Evolutionary conservation across 2,329 filamentous ascomycete species (phyloP), one percentile per base, ranked within the genome.

Genomic region (Hymenoscyphus albidus): DNA sequence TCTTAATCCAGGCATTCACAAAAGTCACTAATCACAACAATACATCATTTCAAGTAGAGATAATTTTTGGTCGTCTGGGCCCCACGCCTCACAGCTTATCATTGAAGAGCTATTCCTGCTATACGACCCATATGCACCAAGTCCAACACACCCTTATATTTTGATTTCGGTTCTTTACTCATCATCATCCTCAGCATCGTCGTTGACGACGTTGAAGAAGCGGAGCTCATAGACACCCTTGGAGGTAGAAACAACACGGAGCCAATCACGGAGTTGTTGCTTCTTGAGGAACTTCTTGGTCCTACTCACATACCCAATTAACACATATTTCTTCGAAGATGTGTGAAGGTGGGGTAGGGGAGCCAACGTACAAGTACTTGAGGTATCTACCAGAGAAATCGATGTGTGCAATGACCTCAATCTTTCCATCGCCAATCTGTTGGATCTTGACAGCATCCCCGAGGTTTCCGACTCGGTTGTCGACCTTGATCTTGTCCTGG

Each of bases 221-320:
- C 96, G 93, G 83, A 99, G 90, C 87, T 97, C 93, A 86, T 99
- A 99, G 73, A 97, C 93, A 79, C 95, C 94, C 85, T 94, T 94
- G 81, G 91, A 93, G 80, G 94, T 98, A 75, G 93, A 96, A 78
- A 99, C 95, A 76, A 99, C 94, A 77, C 95, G 93, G 79, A 99
- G 91, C 95, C 95, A 99, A 87, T 99, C 95, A 85, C 95, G 92
- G 80, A 99, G 92, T 88, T 98, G 94, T 87, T 97, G 92, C 92
- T 99, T 99, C 93, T 99, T 99, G 83, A 99, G 90, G 90, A 97
- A 99, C 88, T 99, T 99, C 92, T 99, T 99, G 81, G 95, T 99
- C 80, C 92, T 96, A 68, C 14, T 40, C 48, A 55, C 13, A 18
- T 44, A 31, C 48, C 48, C 38, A 71, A 77, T 64, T 77, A 74